Conservation (phyloP, 2,329 filamentous ascomycete species). For the Ophiocordyceps polyrhachis-furcata region DNA sequence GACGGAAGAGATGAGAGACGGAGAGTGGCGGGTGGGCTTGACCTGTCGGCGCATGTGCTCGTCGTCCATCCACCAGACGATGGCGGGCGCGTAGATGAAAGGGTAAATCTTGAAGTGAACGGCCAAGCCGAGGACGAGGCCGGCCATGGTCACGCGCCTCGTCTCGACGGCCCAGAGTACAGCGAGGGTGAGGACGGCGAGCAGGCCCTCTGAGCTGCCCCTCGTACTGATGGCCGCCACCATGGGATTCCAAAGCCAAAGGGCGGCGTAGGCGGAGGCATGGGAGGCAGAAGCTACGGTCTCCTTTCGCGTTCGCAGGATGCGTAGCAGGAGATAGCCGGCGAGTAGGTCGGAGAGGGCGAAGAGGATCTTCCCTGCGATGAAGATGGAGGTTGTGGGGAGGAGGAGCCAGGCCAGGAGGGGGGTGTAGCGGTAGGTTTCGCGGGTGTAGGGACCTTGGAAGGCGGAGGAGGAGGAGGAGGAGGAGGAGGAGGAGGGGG, state of each 20-base stretch:
- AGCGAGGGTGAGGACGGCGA: constrained; percentile 69
- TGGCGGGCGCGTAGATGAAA: constrained; percentile 76
- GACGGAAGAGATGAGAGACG: constrained; percentile 3
- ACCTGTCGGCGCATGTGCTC: constrained; percentile 18
- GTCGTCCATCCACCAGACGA: constrained; percentile 63
- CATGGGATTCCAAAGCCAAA: constrained; percentile 97
- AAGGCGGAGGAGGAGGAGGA: no score
- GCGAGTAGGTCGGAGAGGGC: constrained; percentile 67
- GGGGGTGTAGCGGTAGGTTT: constrained; percentile 94
- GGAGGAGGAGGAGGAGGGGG: no score
- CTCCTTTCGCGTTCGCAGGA: constrained; percentile 13
- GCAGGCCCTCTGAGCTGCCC: constrained; percentile 78
- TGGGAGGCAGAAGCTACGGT: no score
- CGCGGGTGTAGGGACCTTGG: constrained; percentile 64
- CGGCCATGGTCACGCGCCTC: constrained; percentile 44
- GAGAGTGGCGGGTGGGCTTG: constrained; percentile 4
- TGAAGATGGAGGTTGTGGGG: constrained; percentile 66
- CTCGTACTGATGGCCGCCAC: constrained; percentile 91
- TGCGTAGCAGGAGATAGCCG: constrained; percentile 43
- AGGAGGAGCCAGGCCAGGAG: constrained; percentile 79
- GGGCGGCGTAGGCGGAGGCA: constrained; percentile 50
- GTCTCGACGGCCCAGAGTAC: constrained; percentile 66
- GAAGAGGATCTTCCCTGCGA: constrained; percentile 76
- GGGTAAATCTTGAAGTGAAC: constrained; percentile 99
- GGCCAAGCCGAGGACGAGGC: constrained; percentile 56